phyloP scores from a whole-genome alignment of 2,329 filamentous ascomycete species.

The Aspergillus hortae region DNA sequence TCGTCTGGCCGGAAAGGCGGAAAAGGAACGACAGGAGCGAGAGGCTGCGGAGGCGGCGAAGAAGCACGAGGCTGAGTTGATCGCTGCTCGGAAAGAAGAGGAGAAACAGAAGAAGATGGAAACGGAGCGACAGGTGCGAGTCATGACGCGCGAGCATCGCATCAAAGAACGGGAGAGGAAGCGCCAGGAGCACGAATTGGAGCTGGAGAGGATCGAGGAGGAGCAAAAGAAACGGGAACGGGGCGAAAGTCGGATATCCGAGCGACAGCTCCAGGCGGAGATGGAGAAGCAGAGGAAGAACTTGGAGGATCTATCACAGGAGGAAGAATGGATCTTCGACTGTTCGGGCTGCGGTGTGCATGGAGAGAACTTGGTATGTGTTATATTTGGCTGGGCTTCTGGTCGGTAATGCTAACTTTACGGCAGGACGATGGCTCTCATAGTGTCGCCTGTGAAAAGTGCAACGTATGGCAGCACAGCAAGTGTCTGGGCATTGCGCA shows the following conservation, averaged over 20 bases:
- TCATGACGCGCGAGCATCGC: conserved; percentile 80
- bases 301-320: conserved; percentile 67
- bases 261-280: conserved; percentile 75
- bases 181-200: conserved; percentile 78
- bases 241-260: conserved; percentile 64
- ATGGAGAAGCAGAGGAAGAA: conserved; percentile 77
- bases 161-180: conserved; percentile 81
- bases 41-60: conserved; percentile 67
- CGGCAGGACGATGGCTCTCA: conserved; percentile 80
- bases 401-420: conserved; percentile 18
- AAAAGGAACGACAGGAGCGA: conserved; percentile 72
- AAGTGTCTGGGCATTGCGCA: conserved; percentile 80
- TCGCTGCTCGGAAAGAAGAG: conserved; percentile 57
- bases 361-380: conserved; percentile 67
- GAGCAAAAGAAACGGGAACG: conserved; percentile 61
- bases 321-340: conserved; percentile 91
- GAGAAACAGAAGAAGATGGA: conserved; percentile 62
- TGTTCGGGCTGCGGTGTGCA: conserved; percentile 83
- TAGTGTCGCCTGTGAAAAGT: conserved; percentile 88
- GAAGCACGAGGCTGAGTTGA: conserved; percentile 62
- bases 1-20: conserved; percentile 75
- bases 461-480: conserved; percentile 96
- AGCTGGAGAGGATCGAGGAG: conserved; percentile 74
- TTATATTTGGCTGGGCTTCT: not conserved
- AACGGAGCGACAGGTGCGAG: conserved; percentile 71